Evolutionary conservation across 2,329 filamentous ascomycete species (phyloP).

Genomic region (Scedosporium apiospermum): DNA sequence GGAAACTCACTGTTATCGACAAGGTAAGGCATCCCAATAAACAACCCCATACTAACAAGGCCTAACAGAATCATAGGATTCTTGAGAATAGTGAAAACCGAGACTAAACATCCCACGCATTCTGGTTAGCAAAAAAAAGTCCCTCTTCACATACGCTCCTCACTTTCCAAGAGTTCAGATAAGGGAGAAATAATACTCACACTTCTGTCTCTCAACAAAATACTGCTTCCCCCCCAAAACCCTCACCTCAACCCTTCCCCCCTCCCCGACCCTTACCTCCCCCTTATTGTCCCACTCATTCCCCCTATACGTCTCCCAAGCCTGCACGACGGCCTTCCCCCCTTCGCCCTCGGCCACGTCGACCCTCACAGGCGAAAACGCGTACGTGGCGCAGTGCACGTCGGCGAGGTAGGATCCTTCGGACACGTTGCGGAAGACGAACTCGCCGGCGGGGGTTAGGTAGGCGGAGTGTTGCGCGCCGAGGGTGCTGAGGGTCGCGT

Average conservation of each 20-base stretch:
- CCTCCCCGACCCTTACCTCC: constrained; percentile 40
- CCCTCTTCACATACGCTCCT: constrained; percentile 3
- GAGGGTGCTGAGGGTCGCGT: constrained; percentile 46
- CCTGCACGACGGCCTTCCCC: constrained; percentile 63
- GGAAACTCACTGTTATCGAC: constrained; percentile 79
- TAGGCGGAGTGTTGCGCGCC: constrained; percentile 40
- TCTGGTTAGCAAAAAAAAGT: neutral
- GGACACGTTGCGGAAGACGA: constrained; percentile 66
- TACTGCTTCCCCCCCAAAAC: constrained; percentile 59
- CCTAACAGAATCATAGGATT: constrained; percentile 96
- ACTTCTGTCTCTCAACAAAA: constrained; percentile 65
- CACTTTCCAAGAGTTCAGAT: constrained; percentile 7
- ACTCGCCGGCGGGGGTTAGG: constrained; percentile 58
- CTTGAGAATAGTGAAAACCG: constrained; percentile 72
- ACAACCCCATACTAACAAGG: constrained; percentile 69
- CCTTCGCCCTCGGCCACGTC: constrained; percentile 58
- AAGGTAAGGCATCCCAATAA: constrained; percentile 89
- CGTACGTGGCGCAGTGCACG: constrained; percentile 63
- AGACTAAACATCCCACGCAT: constrained; percentile 41
- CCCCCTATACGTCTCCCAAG: constrained; percentile 79
- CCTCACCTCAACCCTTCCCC: constrained; percentile 47
- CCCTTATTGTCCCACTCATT: constrained; percentile 88
- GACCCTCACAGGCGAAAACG: constrained; percentile 71
- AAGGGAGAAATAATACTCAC: constrained; percentile 41
- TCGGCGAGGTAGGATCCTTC: constrained; percentile 73